These are phyloP conservation scores for Leptographium lundbergii DNA, from an alignment of 2,329 filamentous ascomycete genomes.

Conservation along the genomic window DNA sequence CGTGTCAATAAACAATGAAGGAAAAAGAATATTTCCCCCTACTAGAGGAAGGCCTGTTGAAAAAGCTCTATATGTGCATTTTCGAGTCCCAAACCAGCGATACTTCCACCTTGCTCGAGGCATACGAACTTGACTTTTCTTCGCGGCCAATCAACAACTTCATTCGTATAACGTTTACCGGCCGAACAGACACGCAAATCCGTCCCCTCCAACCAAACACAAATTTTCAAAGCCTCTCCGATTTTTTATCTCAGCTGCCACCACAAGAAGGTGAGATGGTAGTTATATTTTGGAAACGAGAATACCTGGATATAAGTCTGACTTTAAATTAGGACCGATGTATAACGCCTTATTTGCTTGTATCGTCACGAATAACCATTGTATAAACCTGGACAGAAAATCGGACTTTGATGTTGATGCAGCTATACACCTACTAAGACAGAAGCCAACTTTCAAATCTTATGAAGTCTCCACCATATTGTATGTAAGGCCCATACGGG, in stretches of 20 bases:
- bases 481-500: background rate
- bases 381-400: no score
- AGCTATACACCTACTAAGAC: background rate
- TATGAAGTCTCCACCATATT: background rate
- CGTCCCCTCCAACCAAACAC: background rate
- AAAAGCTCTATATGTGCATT: slow-evolving; percentile 2
- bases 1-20: background rate
- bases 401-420: background rate
- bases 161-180: slow-evolving; percentile 1
- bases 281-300: no score
- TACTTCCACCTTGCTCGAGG: background rate
- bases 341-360: background rate
- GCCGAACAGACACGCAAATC: background rate
- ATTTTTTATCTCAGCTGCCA: background rate
- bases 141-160: background rate
- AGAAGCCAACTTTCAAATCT: background rate
- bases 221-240: background rate
- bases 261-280: background rate
- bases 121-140: slow-evolving; percentile 1
- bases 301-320: background rate
- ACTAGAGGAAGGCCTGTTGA: background rate
- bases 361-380: background rate
- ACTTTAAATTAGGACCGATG: background rate
- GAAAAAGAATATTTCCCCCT: background rate
- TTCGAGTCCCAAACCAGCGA: background rate